Evolutionary conservation across 129 eudicot genomes (phyloP).

Genomic region (sunflower (Helianthus annuus)): HanXRQr2.0-SUNRISE NC_035441.2:19003987-19004486

Average conservation of each 20-base stretch:
- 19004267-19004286: background rate
- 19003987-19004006: constrained; percentile 24
- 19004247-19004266: constrained; percentile 2
- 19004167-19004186: background rate
- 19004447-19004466: too few species aligned
- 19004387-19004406: too few species aligned
- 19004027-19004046: constrained; percentile 6
- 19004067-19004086: constrained; percentile 27
- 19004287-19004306: background rate
- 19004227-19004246: background rate
- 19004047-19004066: constrained; percentile 21
- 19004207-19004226: background rate
- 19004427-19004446: too few species aligned
- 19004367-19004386: too few species aligned
- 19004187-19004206: background rate
- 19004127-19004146: constrained; percentile 4
- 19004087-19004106: constrained; percentile 9
- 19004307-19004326: background rate
- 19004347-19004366: too few species aligned
- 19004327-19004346: too few species aligned
- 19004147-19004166: background rate
- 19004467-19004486: too few species aligned
- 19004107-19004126: constrained; percentile 10
- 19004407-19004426: too few species aligned
- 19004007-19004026: constrained; percentile 3